A percentile compares a stretch with the other conserved stretches of the same genome.
Conservation (phyloP, 257 asterid species). For the Penstemon davidsonii region DNA sequence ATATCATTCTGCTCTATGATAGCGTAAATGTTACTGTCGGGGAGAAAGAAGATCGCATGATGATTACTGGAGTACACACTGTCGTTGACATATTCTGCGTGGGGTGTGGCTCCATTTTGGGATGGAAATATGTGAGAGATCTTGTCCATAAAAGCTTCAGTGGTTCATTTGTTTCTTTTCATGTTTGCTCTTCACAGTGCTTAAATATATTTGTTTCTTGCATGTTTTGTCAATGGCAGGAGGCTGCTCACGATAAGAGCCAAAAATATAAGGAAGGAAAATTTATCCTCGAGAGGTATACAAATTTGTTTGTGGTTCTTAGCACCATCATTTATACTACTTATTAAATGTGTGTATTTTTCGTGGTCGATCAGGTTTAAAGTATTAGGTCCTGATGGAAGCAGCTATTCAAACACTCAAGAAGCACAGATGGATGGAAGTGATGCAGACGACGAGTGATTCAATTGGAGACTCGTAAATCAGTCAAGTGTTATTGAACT, state of each 20-base stretch:
- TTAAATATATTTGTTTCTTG: conserved; percentile 9
- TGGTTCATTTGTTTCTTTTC: not conserved
- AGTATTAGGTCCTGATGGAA: conserved; percentile 80
- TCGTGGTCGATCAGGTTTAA: conserved; percentile 45
- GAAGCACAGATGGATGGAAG: conserved; percentile 49
- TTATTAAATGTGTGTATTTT: conserved; percentile 9
- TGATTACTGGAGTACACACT: conserved; percentile 83
- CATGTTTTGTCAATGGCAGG: conserved; percentile 37
- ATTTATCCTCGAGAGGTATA: conserved; percentile 78
- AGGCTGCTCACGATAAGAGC: conserved; percentile 54
- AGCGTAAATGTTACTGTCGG: conserved; percentile 78
- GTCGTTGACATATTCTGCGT: conserved; percentile 83
- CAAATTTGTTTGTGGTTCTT: not conserved
- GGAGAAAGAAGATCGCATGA: conserved; percentile 68
- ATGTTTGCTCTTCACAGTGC: conserved; percentile 1
- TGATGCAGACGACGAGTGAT: conserved; percentile 55
- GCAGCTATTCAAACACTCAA: conserved; percentile 44
- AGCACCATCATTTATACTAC: not conserved
- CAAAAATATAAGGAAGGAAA: conserved; percentile 84
- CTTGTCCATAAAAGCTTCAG: not conserved
- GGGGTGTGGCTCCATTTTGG: conserved; percentile 80
- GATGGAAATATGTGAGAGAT: conserved; percentile 83
- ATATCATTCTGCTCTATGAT: conserved; percentile 30
- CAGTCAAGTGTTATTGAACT: conserved; percentile 12
- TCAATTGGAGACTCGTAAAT: not conserved